Percentiles rank a stretch among this genome's conserved stretches.
Evolutionary conservation across 2,329 filamentous ascomycete genomes (phyloP).

Genomic region (Cytospora schulzeri): DNA sequence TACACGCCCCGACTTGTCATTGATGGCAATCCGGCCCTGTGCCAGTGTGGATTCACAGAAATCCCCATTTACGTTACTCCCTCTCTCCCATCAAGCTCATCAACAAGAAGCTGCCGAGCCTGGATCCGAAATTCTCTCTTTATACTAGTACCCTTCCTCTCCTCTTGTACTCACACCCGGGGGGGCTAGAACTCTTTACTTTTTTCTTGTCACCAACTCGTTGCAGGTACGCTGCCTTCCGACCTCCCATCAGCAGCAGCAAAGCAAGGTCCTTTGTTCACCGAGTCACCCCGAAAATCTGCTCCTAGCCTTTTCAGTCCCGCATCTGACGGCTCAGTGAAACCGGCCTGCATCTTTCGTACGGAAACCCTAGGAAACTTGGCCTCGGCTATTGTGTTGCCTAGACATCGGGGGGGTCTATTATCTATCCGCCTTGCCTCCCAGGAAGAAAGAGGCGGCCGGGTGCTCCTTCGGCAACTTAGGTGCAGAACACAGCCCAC

Average conservation of each 20-base stretch:
- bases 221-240: constrained; percentile 21
- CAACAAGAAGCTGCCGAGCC: constrained; percentile 12
- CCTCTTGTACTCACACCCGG: constrained; percentile 19
- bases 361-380: constrained; percentile 22
- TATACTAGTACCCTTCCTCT: constrained; percentile 26
- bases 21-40: constrained; percentile 13
- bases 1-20: constrained; percentile 24
- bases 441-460: constrained; percentile 5
- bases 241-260: constrained; percentile 23
- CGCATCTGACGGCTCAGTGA: constrained; percentile 20
- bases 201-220: constrained; percentile 20
- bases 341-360: constrained; percentile 24
- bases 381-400: constrained; percentile 18
- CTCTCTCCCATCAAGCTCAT: constrained; percentile 8
- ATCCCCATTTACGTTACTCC: constrained; percentile 21
- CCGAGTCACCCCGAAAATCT: constrained; percentile 23
- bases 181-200: constrained; percentile 23
- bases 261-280: constrained; percentile 9
- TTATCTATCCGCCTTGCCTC: constrained; percentile 5
- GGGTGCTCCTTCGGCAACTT: constrained; percentile 11
- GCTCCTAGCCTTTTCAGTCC: constrained; percentile 23
- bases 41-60: constrained; percentile 17
- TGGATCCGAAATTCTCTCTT: constrained; percentile 11
- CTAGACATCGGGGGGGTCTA: constrained; percentile 17
- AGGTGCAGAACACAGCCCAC: constrained; percentile 3